Conservation (phyloP, 2,329 filamentous ascomycete species). For the Tolypocladium amazonense region DNA sequence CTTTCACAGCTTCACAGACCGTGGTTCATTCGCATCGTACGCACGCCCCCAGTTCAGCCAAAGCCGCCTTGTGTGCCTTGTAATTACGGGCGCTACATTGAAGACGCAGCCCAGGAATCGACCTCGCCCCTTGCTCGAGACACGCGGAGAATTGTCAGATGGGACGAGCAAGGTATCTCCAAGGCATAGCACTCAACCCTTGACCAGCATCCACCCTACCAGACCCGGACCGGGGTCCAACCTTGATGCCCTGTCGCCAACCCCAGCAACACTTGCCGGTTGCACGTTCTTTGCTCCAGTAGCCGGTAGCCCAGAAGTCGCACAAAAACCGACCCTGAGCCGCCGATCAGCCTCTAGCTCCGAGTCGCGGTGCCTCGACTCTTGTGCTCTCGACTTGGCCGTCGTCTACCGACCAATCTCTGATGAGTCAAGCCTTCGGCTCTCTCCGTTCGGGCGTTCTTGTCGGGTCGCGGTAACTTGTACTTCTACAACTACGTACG, state of each 20-base stretch:
- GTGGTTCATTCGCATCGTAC: slow-evolving; percentile 5
- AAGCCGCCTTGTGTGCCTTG: slow-evolving; percentile 14
- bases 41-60: slow-evolving; percentile 8
- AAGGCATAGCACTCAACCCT: slow-evolving; percentile 22
- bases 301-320: slow-evolving; percentile 28
- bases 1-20: not conserved
- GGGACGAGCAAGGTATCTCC: slow-evolving; percentile 18
- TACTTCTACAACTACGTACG: slow-evolving; percentile 28
- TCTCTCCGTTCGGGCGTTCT: slow-evolving; percentile 1
- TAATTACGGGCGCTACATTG: slow-evolving; percentile 6
- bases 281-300: slow-evolving; percentile 28
- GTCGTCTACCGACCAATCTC: slow-evolving; percentile 9
- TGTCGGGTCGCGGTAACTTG: slow-evolving; percentile 18
- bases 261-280: slow-evolving; percentile 31
- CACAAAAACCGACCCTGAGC: slow-evolving; percentile 38
- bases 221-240: slow-evolving; percentile 23
- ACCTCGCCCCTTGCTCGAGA: slow-evolving; percentile 13
- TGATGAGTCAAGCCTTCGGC: slow-evolving; percentile 1
- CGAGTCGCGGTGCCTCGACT: slow-evolving; percentile 14
- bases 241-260: slow-evolving; percentile 25
- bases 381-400: slow-evolving; percentile 16
- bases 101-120: slow-evolving; percentile 8
- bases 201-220: slow-evolving; percentile 26
- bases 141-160: slow-evolving; percentile 26
- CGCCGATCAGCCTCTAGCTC: slow-evolving; percentile 24